phyloP scores from a whole-genome alignment of 164 flowering plant species.

The Magnolia kwangsiensis region DNA sequence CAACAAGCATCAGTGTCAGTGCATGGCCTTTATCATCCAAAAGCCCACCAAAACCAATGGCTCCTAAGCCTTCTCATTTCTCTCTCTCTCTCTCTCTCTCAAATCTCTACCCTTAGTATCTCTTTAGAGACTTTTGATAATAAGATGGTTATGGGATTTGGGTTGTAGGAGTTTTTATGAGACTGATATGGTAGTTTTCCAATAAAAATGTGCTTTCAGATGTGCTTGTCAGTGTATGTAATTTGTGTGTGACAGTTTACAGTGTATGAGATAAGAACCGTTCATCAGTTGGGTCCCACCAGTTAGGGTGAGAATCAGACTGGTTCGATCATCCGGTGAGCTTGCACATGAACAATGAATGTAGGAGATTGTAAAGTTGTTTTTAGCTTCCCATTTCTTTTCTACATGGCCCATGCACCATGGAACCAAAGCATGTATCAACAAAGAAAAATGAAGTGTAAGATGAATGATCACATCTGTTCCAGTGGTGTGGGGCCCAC shows the following conservation, averaged over 20 bases:
- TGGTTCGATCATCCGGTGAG: not conserved
- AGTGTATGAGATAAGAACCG: not conserved
- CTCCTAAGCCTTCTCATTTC: not conserved
- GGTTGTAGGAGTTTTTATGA: not conserved
- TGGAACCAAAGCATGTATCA: no score
- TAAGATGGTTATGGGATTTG: not conserved
- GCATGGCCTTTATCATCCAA: constrained; percentile 71
- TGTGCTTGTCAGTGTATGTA: not conserved
- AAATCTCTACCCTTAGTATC: not conserved
- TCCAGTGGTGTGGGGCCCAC: no score
- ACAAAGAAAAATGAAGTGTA: no score
- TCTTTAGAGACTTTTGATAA: not conserved
- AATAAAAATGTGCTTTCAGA: not conserved
- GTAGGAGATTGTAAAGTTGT: no score
- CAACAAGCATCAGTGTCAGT: constrained; percentile 51
- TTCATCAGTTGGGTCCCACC: not conserved
- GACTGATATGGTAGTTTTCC: not conserved
- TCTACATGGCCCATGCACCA: no score
- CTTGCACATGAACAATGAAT: no score
- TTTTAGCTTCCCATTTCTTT: no score
- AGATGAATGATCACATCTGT: no score
- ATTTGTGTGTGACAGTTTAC: no score
- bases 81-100: constrained; percentile 3
- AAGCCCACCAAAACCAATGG: constrained; percentile 31
- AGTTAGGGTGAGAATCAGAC: not conserved